phyloP scores from a whole-genome alignment of 208 protist species.

The Trypanosoma lewisi region DNA sequence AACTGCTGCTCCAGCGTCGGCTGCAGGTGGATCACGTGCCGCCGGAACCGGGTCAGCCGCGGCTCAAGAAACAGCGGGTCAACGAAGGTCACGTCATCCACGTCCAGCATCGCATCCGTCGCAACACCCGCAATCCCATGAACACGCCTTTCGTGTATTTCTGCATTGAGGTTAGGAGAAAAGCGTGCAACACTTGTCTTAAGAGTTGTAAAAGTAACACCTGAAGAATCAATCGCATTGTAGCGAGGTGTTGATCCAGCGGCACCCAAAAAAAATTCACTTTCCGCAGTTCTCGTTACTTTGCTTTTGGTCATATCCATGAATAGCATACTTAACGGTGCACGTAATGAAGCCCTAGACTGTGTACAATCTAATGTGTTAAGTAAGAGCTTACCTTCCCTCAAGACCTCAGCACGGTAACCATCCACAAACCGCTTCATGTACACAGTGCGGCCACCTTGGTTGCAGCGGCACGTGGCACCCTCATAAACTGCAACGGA shows the following conservation, averaged over 20 bases:
- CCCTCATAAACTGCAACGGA: background rate
- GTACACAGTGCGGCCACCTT: conserved; percentile 17
- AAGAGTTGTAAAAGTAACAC: too few relatives aligned
- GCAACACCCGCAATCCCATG: conserved; percentile 12
- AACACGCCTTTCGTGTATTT: background rate
- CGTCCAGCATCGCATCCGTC: conserved; percentile 4
- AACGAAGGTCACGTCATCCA: conserved; percentile 8
- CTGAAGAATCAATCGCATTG: too few relatives aligned
- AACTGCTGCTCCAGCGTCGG: conserved; percentile 30
- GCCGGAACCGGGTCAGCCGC: conserved; percentile 3
- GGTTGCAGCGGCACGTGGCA: conserved; percentile 19
- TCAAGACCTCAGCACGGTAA: background rate
- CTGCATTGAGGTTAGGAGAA: background rate
- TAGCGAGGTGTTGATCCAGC: too few relatives aligned
- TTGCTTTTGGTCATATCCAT: too few relatives aligned
- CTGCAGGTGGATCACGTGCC: conserved; percentile 5
- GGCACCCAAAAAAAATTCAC: too few relatives aligned
- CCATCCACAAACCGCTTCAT: conserved; percentile 12
- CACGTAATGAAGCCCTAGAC: too few relatives aligned
- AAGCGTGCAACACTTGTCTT: too few relatives aligned
- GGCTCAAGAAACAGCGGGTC: conserved; percentile 11
- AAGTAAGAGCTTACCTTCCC: too few relatives aligned
- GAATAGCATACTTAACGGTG: too few relatives aligned
- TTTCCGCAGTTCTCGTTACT: too few relatives aligned
- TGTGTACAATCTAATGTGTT: too few relatives aligned